These are phyloP conservation scores for Colletotrichum magnum DNA, from an alignment of 2,329 filamentous ascomycete species.

Conservation along the genomic window DNA sequence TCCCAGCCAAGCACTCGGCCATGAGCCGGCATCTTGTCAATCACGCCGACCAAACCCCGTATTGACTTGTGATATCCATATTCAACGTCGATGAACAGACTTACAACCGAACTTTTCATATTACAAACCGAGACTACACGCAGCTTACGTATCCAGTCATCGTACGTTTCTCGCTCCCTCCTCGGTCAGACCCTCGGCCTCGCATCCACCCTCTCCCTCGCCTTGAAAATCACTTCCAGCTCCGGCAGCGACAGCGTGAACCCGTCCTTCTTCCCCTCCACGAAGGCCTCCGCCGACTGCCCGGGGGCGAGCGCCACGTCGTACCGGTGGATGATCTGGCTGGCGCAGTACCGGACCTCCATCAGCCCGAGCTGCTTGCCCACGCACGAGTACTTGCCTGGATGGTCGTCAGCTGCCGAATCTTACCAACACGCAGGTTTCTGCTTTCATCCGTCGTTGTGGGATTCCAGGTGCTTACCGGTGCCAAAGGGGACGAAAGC, in stretches of 20 bases:
- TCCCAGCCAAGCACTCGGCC: too few species aligned
- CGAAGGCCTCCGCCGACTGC: constrained; percentile 23
- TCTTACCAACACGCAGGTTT: too few species aligned
- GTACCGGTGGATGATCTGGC: constrained; percentile 37
- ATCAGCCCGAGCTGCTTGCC: constrained; percentile 54
- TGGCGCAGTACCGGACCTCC: constrained; percentile 45
- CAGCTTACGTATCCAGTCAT: too few species aligned
- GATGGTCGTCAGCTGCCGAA: neutral
- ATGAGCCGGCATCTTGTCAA: too few species aligned
- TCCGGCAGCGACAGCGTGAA: constrained; percentile 37
- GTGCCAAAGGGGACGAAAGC: constrained; percentile 47
- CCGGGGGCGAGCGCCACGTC: constrained; percentile 34
- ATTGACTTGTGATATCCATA: too few species aligned
- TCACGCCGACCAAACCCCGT: too few species aligned
- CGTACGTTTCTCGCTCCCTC: too few species aligned
- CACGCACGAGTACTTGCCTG: constrained; percentile 52
- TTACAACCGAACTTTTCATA: too few species aligned
- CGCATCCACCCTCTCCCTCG: constrained; percentile 31
- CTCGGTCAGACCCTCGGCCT: neutral
- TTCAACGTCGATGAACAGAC: too few species aligned
- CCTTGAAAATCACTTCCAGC: constrained; percentile 37
- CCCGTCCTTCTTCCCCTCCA: constrained; percentile 33
- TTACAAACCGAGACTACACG: too few species aligned
- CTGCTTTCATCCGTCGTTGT: neutral
- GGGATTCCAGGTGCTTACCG: constrained; percentile 38